Base-by-base conservation (phyloP, 306 rosid genomes). In the Casuarina cunninghamiana region DNA sequence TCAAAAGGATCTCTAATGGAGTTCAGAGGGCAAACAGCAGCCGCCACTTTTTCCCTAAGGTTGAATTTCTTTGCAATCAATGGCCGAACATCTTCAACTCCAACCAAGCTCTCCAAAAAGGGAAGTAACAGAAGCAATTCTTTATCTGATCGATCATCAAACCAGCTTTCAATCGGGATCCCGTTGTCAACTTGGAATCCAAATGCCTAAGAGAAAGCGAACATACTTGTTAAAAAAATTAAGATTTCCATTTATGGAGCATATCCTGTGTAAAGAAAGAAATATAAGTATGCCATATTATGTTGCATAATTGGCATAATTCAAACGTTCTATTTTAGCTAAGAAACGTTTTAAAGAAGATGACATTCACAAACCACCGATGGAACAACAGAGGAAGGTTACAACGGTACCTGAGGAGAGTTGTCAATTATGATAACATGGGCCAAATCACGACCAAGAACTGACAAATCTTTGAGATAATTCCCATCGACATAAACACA, bases 161-260 rank as follows among this genome's bases (percentile, higher is more conserved):
- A 96, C 99, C 99, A 96, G 89, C 99, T 96, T 88, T 96, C 99
- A 53, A 96, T 96, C 2, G 99, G 99, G 81, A 96, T 90, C 72
- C 99, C 99, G 82, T 96, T 96, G 84, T 96, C 98, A 81, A 96
- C 99, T 86, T 96, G 99, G 83, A 91, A 96, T 55, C 99, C 99
- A 76, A 96, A 96, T 66, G 99, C 98, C 99, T 93, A 91, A 41
- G 81, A 74, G 13, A 80, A 62, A 41, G 53, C 15, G 74, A 58
- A 16, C 45, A 11, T 45, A 82, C 44, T 78, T 68, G 73, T 70
- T 67, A 81, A 73, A 53, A 49, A 58, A 60, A 49, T 10, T 49
- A 32, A 19, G 55, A 38, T 10, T 67, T 66, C 35, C 50, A 67
- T 17, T 3, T 66, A 41, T 17, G 46, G 32, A 17, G 42, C 6